phyloP scores from a whole-genome alignment of 805 yeast genomes.

The Kuraishia hungarica region DNA sequence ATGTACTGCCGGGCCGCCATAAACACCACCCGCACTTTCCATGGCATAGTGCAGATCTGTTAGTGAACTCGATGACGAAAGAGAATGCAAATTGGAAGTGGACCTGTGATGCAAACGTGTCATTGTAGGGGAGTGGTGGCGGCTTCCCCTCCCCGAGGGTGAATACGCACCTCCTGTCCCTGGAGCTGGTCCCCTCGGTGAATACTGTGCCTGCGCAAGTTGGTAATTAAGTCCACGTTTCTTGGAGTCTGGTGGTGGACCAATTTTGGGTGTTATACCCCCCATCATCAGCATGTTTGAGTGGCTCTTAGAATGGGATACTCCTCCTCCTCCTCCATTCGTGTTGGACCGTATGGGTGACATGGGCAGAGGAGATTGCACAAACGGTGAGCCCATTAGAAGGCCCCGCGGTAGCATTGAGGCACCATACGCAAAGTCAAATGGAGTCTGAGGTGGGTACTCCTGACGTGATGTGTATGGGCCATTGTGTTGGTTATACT shows the following conservation, averaged over 20 bases:
- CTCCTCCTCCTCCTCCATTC: neutral
- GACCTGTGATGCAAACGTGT: neutral
- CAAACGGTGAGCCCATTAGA: conserved; percentile 51
- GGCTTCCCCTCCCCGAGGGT: conserved; percentile 6
- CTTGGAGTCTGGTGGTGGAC: neutral
- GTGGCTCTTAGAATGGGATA: neutral
- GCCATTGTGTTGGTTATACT: neutral
- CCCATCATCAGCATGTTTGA: neutral
- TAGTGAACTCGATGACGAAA: conserved; percentile 8
- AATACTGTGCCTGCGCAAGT: neutral
- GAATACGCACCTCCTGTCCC: neutral
- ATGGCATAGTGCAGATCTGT: conserved; percentile 2
- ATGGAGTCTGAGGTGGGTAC: conserved; percentile 39
- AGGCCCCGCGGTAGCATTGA: conserved; percentile 58
- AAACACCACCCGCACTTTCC: neutral
- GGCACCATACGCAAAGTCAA: conserved; percentile 51
- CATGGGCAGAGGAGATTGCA: conserved; percentile 27
- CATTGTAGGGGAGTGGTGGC: conserved; percentile 1
- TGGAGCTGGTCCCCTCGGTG: neutral
- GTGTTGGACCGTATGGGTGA: conserved; percentile 1
- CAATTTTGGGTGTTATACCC: neutral
- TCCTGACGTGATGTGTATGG: neutral
- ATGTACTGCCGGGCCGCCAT: too few species aligned
- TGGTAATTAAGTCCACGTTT: neutral
- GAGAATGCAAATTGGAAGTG: neutral